phyloP scores from a whole-genome alignment of 306 rosid species.

The Ormosia semicastrata region DNA sequence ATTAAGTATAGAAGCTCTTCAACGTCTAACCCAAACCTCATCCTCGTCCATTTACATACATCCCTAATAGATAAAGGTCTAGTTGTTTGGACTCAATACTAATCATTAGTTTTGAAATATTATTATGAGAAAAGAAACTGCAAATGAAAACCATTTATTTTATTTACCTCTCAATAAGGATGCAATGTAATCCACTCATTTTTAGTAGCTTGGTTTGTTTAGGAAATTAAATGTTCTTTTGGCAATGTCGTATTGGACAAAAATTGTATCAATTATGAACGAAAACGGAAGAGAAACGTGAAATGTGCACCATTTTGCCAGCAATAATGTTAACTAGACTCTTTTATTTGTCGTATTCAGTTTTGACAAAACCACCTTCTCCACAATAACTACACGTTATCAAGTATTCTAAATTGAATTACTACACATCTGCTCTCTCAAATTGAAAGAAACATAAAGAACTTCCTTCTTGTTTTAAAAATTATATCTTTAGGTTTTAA shows the following conservation, averaged over 20 bases:
- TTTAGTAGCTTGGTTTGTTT: not conserved
- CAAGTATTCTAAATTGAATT: not conserved
- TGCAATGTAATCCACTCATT: not conserved
- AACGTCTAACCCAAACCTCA: not conserved
- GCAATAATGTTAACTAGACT: not conserved
- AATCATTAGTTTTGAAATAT: constrained; percentile 2
- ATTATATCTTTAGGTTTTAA: not conserved
- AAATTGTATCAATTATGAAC: not conserved
- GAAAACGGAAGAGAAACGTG: constrained; percentile 8
- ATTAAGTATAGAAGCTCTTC: not conserved
- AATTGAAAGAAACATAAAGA: constrained; percentile 12
- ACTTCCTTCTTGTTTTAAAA: not conserved
- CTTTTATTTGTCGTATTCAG: constrained; percentile 19
- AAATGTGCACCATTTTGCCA: constrained; percentile 16
- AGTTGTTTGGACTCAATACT: not conserved
- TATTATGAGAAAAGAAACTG: not conserved
- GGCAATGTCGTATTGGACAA: not conserved
- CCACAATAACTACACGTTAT: not conserved
- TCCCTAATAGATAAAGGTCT: not conserved
- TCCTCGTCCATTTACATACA: not conserved
- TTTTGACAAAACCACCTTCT: constrained; percentile 15
- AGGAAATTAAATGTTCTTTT: not conserved
- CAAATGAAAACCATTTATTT: not conserved
- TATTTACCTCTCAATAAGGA: not conserved
- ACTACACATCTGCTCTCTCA: not conserved